phyloP scores from a whole-genome alignment of 305 asterid species.

The Solanum aculeatissimum region DNA sequence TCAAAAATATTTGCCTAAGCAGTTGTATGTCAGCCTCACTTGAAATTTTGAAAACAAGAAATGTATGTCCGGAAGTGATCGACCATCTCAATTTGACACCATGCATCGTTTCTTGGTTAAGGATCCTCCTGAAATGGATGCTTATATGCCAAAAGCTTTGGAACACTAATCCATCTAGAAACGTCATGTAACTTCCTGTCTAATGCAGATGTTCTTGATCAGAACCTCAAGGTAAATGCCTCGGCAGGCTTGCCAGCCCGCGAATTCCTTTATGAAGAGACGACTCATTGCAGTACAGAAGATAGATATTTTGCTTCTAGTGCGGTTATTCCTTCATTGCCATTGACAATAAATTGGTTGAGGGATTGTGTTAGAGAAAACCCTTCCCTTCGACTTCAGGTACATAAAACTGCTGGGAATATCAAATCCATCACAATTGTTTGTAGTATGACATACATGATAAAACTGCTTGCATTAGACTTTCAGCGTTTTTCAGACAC shows the following conservation, averaged over 20 bases:
- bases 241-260: constrained; percentile 29
- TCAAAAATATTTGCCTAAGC: not conserved
- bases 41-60: not conserved
- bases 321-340: constrained; percentile 67
- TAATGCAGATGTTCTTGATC: constrained; percentile 36
- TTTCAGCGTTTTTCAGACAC: not conserved
- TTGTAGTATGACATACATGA: not conserved
- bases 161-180: not conserved
- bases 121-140: not conserved
- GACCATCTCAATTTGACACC: not conserved
- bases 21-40: not conserved
- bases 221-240: constrained; percentile 24
- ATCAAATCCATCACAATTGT: not conserved
- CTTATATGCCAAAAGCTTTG: not conserved
- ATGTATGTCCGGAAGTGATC: not conserved
- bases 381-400: constrained; percentile 65
- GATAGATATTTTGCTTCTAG: constrained; percentile 50
- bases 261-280: constrained; percentile 30
- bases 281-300: constrained; percentile 26
- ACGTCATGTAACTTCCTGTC: not conserved
- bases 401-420: constrained; percentile 6
- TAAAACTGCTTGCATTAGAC: not conserved
- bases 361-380: constrained; percentile 53
- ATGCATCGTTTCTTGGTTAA: not conserved
- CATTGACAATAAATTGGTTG: constrained; percentile 69